phyloP scores from a whole-genome alignment of 2,329 filamentous ascomycete species.

The Alternaria burnsii region DNA sequence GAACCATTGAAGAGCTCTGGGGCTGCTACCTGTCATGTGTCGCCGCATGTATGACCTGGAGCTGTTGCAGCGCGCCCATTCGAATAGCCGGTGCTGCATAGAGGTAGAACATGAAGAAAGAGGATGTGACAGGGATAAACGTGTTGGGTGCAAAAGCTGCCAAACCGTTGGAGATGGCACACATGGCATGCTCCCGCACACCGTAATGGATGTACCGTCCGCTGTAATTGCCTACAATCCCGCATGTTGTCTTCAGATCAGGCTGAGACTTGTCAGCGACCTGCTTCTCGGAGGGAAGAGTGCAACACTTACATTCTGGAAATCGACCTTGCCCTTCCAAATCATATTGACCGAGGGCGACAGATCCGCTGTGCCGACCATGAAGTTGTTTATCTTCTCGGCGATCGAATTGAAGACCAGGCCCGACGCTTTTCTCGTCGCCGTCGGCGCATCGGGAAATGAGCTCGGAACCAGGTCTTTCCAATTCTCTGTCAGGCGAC shows the following conservation, averaged over 20 bases:
- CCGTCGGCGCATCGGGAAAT: conserved; percentile 58
- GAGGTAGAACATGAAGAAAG: conserved; percentile 71
- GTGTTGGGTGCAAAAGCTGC: conserved; percentile 58
- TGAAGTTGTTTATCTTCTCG: conserved; percentile 64
- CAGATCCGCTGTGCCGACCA: conserved; percentile 71
- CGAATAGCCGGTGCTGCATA: conserved; percentile 67
- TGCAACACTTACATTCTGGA: conserved; percentile 48
- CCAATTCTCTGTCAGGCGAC: conserved; percentile 60
- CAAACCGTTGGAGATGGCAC: conserved; percentile 60
- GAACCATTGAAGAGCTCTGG: background rate
- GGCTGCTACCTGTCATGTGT: conserved; percentile 61
- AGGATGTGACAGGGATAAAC: conserved; percentile 64
- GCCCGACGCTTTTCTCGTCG: conserved; percentile 58
- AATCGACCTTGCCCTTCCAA: conserved; percentile 55
- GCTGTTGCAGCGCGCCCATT: conserved; percentile 66
- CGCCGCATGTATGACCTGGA: conserved; percentile 67
- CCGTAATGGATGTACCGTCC: conserved; percentile 61
- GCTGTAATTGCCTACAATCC: conserved; percentile 62
- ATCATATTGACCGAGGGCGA: conserved; percentile 63
- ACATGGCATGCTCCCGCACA: conserved; percentile 50
- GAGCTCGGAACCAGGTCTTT: conserved; percentile 59
- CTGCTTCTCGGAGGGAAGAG: rapidly evolving
- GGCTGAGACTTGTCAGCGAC: conserved; percentile 29
- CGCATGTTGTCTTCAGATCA: conserved; percentile 48
- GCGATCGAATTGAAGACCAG: conserved; percentile 12